Evolutionary conservation across 176 grass and related monocot species (phyloP).

Genomic region (Secale cereale): DNA sequence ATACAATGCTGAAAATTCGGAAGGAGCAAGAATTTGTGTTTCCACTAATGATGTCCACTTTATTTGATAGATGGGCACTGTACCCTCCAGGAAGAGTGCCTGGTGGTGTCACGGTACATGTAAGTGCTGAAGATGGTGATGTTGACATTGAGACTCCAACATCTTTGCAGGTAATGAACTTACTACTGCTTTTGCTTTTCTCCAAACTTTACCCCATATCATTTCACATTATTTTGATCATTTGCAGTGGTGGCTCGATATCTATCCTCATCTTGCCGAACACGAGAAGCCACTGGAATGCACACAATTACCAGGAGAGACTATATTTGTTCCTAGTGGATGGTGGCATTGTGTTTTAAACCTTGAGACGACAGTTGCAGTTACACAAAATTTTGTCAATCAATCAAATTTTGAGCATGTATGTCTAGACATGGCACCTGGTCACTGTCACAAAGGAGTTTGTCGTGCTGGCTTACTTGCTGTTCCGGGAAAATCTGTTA

Average conservation of each 20-base stretch:
- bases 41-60: slow-evolving; percentile 4
- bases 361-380: slow-evolving; percentile 81
- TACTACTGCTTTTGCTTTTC: background rate
- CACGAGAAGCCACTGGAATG: slow-evolving; percentile 87
- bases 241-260: slow-evolving; percentile 83
- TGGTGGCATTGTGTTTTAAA: slow-evolving; percentile 99
- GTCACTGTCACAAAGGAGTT: slow-evolving; percentile 83
- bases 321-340: slow-evolving; percentile 96
- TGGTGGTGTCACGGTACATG: slow-evolving; percentile 87
- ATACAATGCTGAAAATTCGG: background rate
- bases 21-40: background rate
- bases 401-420: slow-evolving; percentile 88
- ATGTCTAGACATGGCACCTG: slow-evolving; percentile 94
- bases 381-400: slow-evolving; percentile 95
- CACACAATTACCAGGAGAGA: slow-evolving; percentile 93
- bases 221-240: slow-evolving; percentile 6
- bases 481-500: slow-evolving; percentile 43
- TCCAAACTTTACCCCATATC: background rate
- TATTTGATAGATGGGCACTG: slow-evolving; percentile 88
- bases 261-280: slow-evolving; percentile 75
- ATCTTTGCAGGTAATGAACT: slow-evolving; percentile 73
- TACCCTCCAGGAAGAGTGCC: slow-evolving; percentile 97
- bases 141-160: slow-evolving; percentile 83
- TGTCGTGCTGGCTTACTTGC: slow-evolving; percentile 88
- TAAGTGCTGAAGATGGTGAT: slow-evolving; percentile 97